Evolutionary conservation across 225 moss, liverwort and hornwort species (phyloP), one percentile per base, ranked within the genome.

Genomic region (Physcomitrellopsis africana): DNA sequence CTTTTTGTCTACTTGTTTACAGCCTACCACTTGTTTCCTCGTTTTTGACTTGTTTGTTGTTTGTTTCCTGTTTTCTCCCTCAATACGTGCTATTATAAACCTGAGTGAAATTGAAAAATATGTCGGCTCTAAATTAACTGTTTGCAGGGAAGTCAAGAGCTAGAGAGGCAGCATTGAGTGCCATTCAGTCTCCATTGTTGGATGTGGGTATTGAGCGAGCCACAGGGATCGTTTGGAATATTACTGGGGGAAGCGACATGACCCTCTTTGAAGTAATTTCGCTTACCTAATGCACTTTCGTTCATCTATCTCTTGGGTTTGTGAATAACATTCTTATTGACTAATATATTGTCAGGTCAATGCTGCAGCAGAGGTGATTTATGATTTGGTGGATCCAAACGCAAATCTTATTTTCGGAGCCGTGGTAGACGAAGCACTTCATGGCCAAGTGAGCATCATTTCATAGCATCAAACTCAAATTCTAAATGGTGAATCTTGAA

Each of bases 181-280:
- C 96, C 24, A 96, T 96, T 18, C 96, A 96, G 83, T 96, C 96
- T 61, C 96, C 96, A 49, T 77, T 96, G 64, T 83, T 96, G 68
- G 96, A 96, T 81, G 92, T 92, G 72, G 96, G 96, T 44, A 96
- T 96, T 73, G 96, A 96, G 66, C 93, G 93, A 81, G 96, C 96
- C 52, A 96, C 96, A 57, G 96, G 96, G 53, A 96, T 96, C 64
- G 96, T 96, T 23, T 96, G 96, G 96, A 96, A 96, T 76, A 96
- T 96, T 54, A 96, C 96, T 11, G 96, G 96, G 13, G 96, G 96
- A 65, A 93, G 90, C 79, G 93, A 96, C 48, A 96, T 96, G 96
- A 96, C 96, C 9, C 85, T 96, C 37, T 93, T 90, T 81, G 96
- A 96, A 93, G 96, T 96, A 80, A 19, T 8, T 57, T 26, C 14